Evolutionary conservation across 352 stramenopile genomes (phyloP).

Genomic region (Phytophthora melonis): DNA sequence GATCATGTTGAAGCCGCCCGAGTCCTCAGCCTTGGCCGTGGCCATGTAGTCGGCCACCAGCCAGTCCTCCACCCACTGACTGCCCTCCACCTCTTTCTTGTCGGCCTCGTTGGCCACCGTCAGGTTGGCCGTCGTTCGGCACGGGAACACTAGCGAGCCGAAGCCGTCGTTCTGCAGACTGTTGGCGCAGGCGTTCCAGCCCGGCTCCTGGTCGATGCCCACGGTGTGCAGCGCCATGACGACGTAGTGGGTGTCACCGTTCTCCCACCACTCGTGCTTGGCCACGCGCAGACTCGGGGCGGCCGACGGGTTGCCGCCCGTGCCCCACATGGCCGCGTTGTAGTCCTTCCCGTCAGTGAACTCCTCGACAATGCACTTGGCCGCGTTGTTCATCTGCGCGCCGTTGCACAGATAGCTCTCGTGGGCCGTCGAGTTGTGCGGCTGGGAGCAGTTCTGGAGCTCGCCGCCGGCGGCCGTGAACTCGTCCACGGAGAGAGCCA

Average conservation of each 20-base stretch:
- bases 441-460: constrained; percentile 35
- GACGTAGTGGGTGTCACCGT: constrained; percentile 12
- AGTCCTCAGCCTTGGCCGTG: not conserved
- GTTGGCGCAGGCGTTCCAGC: constrained; percentile 27
- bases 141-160: constrained; percentile 47
- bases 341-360: constrained; percentile 6
- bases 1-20: constrained; percentile 19
- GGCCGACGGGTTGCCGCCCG: constrained; percentile 21
- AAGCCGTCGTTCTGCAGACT: constrained; percentile 21
- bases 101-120: constrained; percentile 19
- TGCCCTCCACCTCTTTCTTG: constrained; percentile 13
- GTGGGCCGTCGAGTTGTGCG: constrained; percentile 14
- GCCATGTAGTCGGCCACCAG: constrained; percentile 28
- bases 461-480: constrained; percentile 29
- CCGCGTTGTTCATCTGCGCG: constrained; percentile 42
- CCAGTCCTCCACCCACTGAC: constrained; percentile 38
- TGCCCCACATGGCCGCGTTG: constrained; percentile 41
- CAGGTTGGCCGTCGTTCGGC: constrained; percentile 28
- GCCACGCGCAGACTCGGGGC: constrained; percentile 14
- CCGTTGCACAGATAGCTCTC: constrained; percentile 39
- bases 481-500: constrained; percentile 36
- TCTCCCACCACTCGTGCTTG: constrained; percentile 32
- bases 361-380: constrained; percentile 42
- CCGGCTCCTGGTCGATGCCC: constrained; percentile 29
- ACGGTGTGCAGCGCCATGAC: constrained; percentile 38